Percentiles rank a stretch among this genome's conserved stretches.
phyloP scores from a whole-genome alignment of 2,329 filamentous ascomycete genomes.

The Bertia moriformis region DNA sequence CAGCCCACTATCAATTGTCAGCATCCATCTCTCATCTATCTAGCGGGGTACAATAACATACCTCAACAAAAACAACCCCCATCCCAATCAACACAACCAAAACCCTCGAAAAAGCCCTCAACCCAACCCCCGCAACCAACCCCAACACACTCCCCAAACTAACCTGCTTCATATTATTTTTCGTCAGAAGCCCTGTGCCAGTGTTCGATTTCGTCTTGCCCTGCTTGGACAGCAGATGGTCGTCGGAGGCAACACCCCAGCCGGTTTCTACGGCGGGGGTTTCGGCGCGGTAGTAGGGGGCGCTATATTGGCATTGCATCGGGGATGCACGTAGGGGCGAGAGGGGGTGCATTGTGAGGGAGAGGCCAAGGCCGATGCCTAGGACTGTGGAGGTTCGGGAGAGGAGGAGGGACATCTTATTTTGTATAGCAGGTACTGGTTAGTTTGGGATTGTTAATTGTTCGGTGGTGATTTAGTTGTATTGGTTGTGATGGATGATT shows the following conservation, averaged over 20 bases:
- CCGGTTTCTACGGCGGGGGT: constrained; percentile 7
- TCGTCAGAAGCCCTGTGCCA: constrained; percentile 10
- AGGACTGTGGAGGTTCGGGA: constrained; percentile 12
- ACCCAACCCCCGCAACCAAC: constrained; percentile 21
- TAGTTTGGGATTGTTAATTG: too few species aligned
- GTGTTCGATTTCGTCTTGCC: constrained; percentile 4
- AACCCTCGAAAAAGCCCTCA: constrained; percentile 25
- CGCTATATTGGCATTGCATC: constrained; percentile 19
- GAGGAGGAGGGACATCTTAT: constrained; percentile 10
- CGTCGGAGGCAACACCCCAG: not conserved
- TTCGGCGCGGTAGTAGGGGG: constrained; percentile 8
- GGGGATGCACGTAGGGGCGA: constrained; percentile 9
- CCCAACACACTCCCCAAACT: constrained; percentile 27
- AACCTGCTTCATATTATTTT: constrained; percentile 22
- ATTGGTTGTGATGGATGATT: too few species aligned
- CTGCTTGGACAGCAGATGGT: not conserved
- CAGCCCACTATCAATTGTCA: constrained; percentile 18
- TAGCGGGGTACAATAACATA: constrained; percentile 9
- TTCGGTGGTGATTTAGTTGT: too few species aligned
- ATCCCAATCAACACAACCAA: constrained; percentile 25
- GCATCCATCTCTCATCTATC: constrained; percentile 1
- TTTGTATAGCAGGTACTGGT: too few species aligned
- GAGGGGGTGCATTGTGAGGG: constrained; percentile 15
- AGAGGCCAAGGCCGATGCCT: constrained; percentile 15
- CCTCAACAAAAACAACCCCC: constrained; percentile 25